phyloP scores from a whole-genome alignment of 352 stramenopile species.

The Globisporangium okanoganense region DNA sequence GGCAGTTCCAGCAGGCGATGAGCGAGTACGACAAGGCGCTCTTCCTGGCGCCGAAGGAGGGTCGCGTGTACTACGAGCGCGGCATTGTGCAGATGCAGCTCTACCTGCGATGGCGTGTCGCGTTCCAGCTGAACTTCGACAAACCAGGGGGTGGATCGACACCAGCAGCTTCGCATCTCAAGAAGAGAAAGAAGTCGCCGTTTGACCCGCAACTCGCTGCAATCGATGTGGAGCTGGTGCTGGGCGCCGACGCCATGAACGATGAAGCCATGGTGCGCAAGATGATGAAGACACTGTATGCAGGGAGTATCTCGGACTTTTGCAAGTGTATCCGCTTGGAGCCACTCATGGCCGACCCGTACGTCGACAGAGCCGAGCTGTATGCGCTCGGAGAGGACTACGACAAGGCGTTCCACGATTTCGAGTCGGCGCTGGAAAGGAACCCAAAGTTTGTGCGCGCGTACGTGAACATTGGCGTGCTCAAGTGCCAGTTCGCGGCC shows the following conservation, averaged over 20 bases:
- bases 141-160: not conserved
- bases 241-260: constrained; percentile 43
- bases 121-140: constrained; percentile 47
- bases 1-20: constrained; percentile 42
- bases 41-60: constrained; percentile 51
- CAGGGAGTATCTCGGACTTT: constrained; percentile 53
- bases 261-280: constrained; percentile 38
- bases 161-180: not conserved
- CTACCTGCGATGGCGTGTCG: constrained; percentile 55
- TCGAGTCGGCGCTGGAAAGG: constrained; percentile 43
- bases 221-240: constrained; percentile 42
- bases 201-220: constrained; percentile 38
- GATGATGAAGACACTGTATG: constrained; percentile 52
- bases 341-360: constrained; percentile 48
- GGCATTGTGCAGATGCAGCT: constrained; percentile 71
- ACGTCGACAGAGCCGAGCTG: constrained; percentile 66
- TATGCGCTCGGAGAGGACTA: constrained; percentile 62
- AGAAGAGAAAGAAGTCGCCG: constrained; percentile 22
- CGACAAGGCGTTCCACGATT: constrained; percentile 55
- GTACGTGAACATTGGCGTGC: constrained; percentile 57
- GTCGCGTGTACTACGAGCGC: constrained; percentile 65
- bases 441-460: constrained; percentile 49
- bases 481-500: constrained; percentile 72
- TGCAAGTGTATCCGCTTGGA: constrained; percentile 59
- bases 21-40: constrained; percentile 66